These are phyloP conservation scores for Aspergillus fijiensis DNA, from an alignment of 2,329 filamentous ascomycete genomes.

Conservation along the genomic window DNA sequence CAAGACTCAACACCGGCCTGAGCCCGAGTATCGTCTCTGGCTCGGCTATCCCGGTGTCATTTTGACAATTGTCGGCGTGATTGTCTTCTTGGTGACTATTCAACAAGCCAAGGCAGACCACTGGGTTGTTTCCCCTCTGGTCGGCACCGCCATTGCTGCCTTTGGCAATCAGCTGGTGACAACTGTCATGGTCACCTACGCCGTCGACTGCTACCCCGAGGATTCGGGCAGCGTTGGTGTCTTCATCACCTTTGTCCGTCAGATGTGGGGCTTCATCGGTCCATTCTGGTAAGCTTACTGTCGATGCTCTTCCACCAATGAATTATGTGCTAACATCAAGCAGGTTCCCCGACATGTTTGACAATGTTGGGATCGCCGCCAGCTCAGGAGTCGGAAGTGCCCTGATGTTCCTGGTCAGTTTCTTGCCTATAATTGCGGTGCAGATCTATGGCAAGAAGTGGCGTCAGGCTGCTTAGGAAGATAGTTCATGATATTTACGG, in stretches of 20 bases:
- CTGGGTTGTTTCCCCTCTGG: constrained; percentile 59
- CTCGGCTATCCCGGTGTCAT: constrained; percentile 55
- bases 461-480: constrained; percentile 1
- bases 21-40: constrained; percentile 59
- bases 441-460: constrained; percentile 17
- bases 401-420: constrained; percentile 26
- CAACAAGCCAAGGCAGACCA: constrained; percentile 47
- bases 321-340: constrained; percentile 11
- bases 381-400: constrained; percentile 31
- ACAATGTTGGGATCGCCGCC: constrained; percentile 34
- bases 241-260: constrained; percentile 58
- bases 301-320: background rate
- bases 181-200: constrained; percentile 60
- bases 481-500: background rate
- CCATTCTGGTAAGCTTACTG: constrained; percentile 35
- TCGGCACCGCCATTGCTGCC: constrained; percentile 55
- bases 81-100: constrained; percentile 58
- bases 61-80: constrained; percentile 53
- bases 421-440: constrained; percentile 15
- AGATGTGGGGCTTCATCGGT: constrained; percentile 39
- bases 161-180: constrained; percentile 64
- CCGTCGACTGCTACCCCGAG: constrained; percentile 57
- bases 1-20: constrained; percentile 37
- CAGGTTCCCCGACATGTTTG: constrained; percentile 39
- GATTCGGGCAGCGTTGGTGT: constrained; percentile 59